Evolutionary conservation across 176 grass and related monocot genomes (phyloP), one percentile per base, ranked within the genome.

Genomic region (Oryza coarctata): DNA sequence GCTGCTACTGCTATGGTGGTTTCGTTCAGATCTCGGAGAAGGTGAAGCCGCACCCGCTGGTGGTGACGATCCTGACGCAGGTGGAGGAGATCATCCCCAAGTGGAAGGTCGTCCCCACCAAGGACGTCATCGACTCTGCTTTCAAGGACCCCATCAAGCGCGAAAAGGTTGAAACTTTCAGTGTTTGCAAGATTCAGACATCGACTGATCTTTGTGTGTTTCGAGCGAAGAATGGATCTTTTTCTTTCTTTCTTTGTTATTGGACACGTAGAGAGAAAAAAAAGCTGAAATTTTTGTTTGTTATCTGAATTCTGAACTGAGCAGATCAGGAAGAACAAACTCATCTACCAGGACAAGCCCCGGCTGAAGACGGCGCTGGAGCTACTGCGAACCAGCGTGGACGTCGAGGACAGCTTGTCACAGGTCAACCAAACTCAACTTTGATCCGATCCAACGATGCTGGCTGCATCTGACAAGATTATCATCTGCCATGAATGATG

Each of bases 271-370:
- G 52, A 11, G 0, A 4, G 3, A 47, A 17, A 47, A 3, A 25
- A 60, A 60, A 60, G 52, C 0, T 7, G 55, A 60, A n/a, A 60
- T 60, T n/a, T 52, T 20, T 6, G 47, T 0, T 47, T 66, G 2
- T 83, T 5, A n/a, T n/a, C n/a, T n/a, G n/a, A n/a, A n/a, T n/a
- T n/a, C n/a, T n/a, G n/a, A n/a, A n/a, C 25, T 29, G 73, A 81
- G 9, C 88, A 98, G 89, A 93, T 99, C 65, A 90, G 96, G 82
- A 93, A 63, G 75, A 99, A 95, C 73, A 93, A 90, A 81, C 89
- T 93, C 66, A 98, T 98, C 52, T 99, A 99, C 85, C 89, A 95
- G 77, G 96, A 92, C 70, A 99, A 95, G 63, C 96, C 91, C 8
- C 87, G 96, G 32, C 89, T 99, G 6, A 99, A 99, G 77, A 95